Evolutionary conservation across 257 asterid genomes (phyloP).

Genomic region (Penstemon eatonii): DNA sequence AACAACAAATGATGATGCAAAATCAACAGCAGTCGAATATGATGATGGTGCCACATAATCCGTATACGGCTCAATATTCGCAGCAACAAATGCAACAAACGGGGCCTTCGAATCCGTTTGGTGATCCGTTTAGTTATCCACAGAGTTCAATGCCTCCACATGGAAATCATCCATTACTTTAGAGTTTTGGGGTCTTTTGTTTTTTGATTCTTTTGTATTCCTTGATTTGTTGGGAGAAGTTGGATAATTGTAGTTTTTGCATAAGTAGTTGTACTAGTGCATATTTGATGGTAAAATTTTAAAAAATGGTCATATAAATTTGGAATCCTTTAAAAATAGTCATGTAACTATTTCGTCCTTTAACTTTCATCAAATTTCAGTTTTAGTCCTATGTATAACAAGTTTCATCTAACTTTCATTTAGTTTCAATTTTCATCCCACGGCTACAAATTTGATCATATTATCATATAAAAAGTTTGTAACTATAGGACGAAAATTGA

Average conservation of each 20-base stretch:
- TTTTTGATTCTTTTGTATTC: background rate
- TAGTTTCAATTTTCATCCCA: no score
- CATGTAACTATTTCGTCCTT: no score
- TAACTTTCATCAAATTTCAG: no score
- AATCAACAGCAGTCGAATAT: slow-evolving; percentile 35
- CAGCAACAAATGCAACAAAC: slow-evolving; percentile 40
- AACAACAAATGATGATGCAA: slow-evolving; percentile 24
- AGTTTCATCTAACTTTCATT: no score
- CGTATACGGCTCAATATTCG: slow-evolving; percentile 41
- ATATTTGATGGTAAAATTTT: no score
- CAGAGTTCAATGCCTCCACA: slow-evolving; percentile 45
- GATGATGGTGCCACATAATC: slow-evolving; percentile 46
- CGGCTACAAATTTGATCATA: no score
- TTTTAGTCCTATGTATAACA: no score
- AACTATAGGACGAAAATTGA: no score
- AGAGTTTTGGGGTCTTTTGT: slow-evolving; percentile 26
- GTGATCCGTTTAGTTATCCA: slow-evolving; percentile 56
- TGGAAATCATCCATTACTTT: slow-evolving; percentile 55
- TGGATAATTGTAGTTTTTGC: background rate
- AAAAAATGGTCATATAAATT: no score
- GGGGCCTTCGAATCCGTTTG: slow-evolving; percentile 59
- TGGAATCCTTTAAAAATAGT: no score
- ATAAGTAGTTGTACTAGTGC: background rate
- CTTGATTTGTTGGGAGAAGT: slow-evolving; percentile 15
- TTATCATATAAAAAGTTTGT: no score